Base-by-base conservation (phyloP, 2,329 filamentous ascomycete genomes). In the Colletotrichum eleusines region DNA sequence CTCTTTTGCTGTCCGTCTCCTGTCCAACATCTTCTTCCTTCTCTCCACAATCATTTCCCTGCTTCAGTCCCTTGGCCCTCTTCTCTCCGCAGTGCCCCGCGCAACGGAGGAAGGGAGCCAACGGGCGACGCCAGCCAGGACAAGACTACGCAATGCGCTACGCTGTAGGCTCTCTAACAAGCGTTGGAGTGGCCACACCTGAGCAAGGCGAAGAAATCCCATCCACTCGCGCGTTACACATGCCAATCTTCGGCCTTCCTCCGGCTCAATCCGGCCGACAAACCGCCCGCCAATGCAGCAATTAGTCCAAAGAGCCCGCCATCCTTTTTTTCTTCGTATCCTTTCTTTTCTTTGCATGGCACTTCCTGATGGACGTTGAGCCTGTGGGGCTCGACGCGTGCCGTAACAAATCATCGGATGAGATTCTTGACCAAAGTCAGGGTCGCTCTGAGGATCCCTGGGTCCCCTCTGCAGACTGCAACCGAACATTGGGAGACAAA, bases 11-110 rank as follows among this genome's bases (percentile, higher is more conserved):
- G 53, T 28, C 44, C 31, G n/a, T 23, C 42, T 26, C 31, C 31
- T 23, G 58, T 38, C 58, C 53, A 53, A 42, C 23, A 46, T 40
- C 55, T 35, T 35, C 42, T 35, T 61, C 46, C 40, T 26, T 50
- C 50, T 61, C 55, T 57, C 63, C 63, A 28, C 40, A 23, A 42
- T 46, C 26, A 42, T 42, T 42, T 26, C 60, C 63, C 54, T 50
- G 40, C 38, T 26, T 63, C 46, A 60, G 66, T 58, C 33, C 67
- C 55, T 66, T 51, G 61, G 51, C 35, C 20, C 42, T 31, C 20
- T 58, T 31, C 33, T 65, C 68, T 63, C 64, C 69, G 65, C 58
- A 71, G 33, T 58, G 69, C 26, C 48, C 69, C 64, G 58, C 69
- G 62, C 42, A n/a, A 54, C 46, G 35, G 64, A n/a, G 38, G 23